These are phyloP conservation scores for Suhomyces atakaporum DNA, from an alignment of 1,139 yeast species.

Conservation along the genomic window DNA sequence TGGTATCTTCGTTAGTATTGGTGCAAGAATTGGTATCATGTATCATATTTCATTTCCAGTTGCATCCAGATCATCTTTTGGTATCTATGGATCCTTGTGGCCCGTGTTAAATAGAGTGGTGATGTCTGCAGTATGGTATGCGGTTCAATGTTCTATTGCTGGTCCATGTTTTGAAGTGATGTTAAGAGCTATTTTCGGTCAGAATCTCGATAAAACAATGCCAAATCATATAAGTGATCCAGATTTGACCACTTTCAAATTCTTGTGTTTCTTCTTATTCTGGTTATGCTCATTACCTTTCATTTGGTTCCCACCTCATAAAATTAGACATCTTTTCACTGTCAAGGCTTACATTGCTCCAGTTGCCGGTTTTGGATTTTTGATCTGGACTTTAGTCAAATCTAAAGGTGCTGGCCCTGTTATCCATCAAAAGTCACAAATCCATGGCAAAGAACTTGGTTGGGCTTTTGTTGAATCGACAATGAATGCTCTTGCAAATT, in stretches of 20 bases:
- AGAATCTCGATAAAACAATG: conserved; percentile 48
- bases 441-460: conserved; percentile 62
- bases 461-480: conserved; percentile 84
- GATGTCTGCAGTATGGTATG: conserved; percentile 83
- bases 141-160: conserved; percentile 81
- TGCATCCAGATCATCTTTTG: conserved; percentile 70
- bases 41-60: conserved; percentile 83
- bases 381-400: conserved; percentile 77
- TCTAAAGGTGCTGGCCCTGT: conserved; percentile 77
- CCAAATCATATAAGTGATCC: conserved; percentile 55
- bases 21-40: conserved; percentile 71
- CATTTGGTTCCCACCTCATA: conserved; percentile 78
- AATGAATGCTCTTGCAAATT: conserved; percentile 81
- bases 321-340: conserved; percentile 78
- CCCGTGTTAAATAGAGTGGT: conserved; percentile 78
- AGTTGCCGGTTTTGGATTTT: conserved; percentile 74
- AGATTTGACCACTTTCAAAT: conserved; percentile 64
- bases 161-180: conserved; percentile 78
- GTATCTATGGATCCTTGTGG: conserved; percentile 78
- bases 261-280: conserved; percentile 73
- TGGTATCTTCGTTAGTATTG: conserved; percentile 61
- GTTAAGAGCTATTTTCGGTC: conserved; percentile 68
- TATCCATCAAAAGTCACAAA: conserved; percentile 49
- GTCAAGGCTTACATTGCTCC: conserved; percentile 77
- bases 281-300: conserved; percentile 79